Percentiles rank a stretch among this genome's conserved stretches.
Conservation (phyloP, 345 rosid species). For the Physaria fendleri region DNA sequence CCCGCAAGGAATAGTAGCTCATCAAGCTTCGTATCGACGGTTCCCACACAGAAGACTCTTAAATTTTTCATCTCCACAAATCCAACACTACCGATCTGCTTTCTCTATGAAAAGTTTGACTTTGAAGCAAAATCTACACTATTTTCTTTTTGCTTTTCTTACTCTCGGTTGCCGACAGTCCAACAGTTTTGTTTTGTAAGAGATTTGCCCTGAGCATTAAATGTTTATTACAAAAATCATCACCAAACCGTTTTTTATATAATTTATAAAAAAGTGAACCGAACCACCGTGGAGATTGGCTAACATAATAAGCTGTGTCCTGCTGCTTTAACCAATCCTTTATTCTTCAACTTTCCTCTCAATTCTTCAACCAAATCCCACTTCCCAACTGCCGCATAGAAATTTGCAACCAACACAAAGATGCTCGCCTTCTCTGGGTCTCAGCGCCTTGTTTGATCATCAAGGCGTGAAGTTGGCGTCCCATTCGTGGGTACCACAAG, state of each 20-base stretch:
- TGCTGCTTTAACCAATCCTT: conserved; percentile 46
- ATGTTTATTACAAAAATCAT: background rate
- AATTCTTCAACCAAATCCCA: conserved; percentile 54
- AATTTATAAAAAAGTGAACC: too few species aligned
- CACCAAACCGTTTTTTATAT: too few species aligned
- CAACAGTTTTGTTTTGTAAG: background rate
- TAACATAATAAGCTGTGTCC: conserved; percentile 67
- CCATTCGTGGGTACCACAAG: conserved; percentile 39
- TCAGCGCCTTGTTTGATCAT: conserved; percentile 57
- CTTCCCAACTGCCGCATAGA: conserved; percentile 51
- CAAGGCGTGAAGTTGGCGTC: conserved; percentile 66
- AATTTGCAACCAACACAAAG: conserved; percentile 51
- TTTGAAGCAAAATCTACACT: background rate
- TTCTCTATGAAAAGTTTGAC: too few species aligned
- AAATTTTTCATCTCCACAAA: conserved; percentile 1
- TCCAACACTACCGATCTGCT: background rate
- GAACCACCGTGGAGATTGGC: too few species aligned
- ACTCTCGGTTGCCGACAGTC: background rate
- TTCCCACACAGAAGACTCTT: conserved; percentile 70
- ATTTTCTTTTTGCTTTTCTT: background rate
- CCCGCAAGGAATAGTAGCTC: conserved; percentile 69
- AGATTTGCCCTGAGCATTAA: background rate
- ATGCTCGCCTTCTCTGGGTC: conserved; percentile 36
- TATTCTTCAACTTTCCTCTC: conserved; percentile 44
- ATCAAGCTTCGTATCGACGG: conserved; percentile 78